phyloP scores from a whole-genome alignment of 148 eudicot species.

The Persicaria maculosa region DNA sequence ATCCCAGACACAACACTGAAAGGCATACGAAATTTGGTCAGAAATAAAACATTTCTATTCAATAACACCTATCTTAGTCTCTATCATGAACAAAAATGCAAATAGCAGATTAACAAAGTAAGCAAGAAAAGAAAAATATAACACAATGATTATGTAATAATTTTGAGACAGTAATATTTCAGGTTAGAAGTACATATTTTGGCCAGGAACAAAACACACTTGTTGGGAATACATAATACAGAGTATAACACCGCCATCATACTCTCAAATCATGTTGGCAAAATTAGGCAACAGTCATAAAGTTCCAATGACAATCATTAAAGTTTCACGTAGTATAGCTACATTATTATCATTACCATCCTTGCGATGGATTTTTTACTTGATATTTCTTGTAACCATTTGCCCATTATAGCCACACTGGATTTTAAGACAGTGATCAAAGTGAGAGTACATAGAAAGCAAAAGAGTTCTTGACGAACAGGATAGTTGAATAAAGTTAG shows the following conservation, averaged over 20 bases:
- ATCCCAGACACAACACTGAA: conserved; percentile 64
- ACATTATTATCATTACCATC: neutral
- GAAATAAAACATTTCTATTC: neutral
- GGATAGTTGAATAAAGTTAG: too few species aligned
- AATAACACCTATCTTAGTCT: neutral
- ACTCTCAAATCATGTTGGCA: neutral
- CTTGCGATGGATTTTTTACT: neutral
- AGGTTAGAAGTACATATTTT: neutral
- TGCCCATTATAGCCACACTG: neutral
- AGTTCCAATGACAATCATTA: neutral
- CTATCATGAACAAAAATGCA: neutral
- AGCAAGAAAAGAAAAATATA: neutral
- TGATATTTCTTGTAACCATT: neutral
- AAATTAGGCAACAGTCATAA: neutral
- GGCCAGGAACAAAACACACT: neutral
- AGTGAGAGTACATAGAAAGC: neutral
- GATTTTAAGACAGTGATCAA: neutral
- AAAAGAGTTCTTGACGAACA: too few species aligned
- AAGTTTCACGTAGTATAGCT: neutral
- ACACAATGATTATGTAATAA: neutral
- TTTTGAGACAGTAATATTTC: neutral
- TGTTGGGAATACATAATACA: neutral
- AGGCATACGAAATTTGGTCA: neutral
- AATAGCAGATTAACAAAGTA: neutral
- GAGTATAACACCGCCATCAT: neutral